phyloP scores from a whole-genome alignment of 2,329 filamentous ascomycete species.

The Ascochyta pisi region DNA sequence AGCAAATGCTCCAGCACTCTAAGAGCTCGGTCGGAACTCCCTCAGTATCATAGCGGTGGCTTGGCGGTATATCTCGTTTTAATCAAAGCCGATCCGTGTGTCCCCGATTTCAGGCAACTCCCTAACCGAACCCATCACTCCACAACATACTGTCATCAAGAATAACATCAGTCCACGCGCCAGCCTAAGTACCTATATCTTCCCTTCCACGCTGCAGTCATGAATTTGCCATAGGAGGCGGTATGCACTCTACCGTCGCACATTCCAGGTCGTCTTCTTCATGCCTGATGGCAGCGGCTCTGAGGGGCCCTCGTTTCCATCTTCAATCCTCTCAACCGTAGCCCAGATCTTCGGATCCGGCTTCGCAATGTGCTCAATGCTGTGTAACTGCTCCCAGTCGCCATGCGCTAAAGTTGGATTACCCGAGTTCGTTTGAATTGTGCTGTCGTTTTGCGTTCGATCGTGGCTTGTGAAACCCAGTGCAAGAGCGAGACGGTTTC shows the following conservation, averaged over 20 bases:
- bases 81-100: neutral
- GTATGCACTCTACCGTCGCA: constrained; percentile 27
- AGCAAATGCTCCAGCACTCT: neutral
- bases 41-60: neutral
- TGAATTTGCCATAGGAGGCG: neutral
- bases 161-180: neutral
- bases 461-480: constrained; percentile 35
- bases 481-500: constrained; percentile 28
- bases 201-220: neutral
- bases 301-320: constrained; percentile 9
- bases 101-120: neutral
- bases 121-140: neutral
- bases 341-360: constrained; percentile 28
- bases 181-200: no score
- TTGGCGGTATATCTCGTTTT: neutral
- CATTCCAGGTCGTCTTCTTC: constrained; percentile 42
- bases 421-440: constrained; percentile 22
- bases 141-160: neutral
- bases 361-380: constrained; percentile 21
- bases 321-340: constrained; percentile 22
- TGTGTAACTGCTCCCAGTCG: constrained; percentile 33
- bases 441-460: constrained; percentile 33
- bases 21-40: neutral
- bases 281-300: constrained; percentile 27
- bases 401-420: constrained; percentile 16